These are phyloP conservation scores for Incumbomyces delicatus DNA, from an alignment of 2,329 filamentous ascomycete genomes.

Conservation along the genomic window DNA sequence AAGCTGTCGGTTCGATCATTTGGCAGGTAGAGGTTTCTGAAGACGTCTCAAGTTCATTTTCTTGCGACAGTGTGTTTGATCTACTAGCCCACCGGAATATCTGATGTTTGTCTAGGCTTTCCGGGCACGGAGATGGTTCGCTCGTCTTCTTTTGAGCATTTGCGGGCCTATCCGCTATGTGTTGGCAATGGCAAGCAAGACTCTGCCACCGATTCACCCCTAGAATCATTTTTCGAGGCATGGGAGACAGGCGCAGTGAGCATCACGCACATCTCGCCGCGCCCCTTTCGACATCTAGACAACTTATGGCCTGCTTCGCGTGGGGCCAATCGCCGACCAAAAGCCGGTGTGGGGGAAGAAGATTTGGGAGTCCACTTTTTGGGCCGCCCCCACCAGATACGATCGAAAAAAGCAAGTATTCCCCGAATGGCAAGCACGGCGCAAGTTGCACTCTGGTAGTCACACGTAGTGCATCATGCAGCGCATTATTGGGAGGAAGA, in stretches of 20 bases:
- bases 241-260: too few relatives aligned
- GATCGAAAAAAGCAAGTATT: neutral
- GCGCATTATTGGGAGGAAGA: neutral
- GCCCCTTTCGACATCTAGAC: too few relatives aligned
- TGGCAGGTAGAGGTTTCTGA: neutral
- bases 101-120: too few relatives aligned
- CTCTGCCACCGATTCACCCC: too few relatives aligned
- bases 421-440: conserved; percentile 3
- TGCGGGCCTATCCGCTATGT: too few relatives aligned
- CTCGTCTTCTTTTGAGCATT: too few relatives aligned
- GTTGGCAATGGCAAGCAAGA: too few relatives aligned
- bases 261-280: conserved; percentile 3
- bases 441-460: conserved; percentile 1
- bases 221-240: too few relatives aligned
- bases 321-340: neutral
- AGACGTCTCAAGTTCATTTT: neutral
- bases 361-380: too few relatives aligned
- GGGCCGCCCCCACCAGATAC: neutral
- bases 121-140: too few relatives aligned
- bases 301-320: too few relatives aligned
- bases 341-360: conserved; percentile 1
- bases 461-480: neutral
- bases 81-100: too few relatives aligned
- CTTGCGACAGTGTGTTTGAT: neutral
- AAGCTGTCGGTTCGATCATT: neutral